phyloP scores from a whole-genome alignment of 352 stramenopile species.

The Globisporangium perplexum region DNA sequence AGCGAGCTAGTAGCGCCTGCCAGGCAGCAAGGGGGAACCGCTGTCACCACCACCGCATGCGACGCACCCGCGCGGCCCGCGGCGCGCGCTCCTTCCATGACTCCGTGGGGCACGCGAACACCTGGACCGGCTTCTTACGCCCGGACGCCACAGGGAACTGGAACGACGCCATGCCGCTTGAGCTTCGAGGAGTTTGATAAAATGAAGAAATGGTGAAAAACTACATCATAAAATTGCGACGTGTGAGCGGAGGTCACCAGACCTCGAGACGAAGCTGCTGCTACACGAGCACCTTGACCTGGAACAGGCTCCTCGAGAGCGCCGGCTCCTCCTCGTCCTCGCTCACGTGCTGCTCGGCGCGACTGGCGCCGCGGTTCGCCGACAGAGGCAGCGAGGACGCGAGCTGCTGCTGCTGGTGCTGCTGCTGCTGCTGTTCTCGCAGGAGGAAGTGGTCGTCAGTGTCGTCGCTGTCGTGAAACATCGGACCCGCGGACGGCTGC shows the following conservation, averaged over 20 bases:
- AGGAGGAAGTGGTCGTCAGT: not conserved
- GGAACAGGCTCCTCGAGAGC: slow-evolving; percentile 39
- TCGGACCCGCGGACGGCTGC: not conserved
- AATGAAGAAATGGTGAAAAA: not conserved
- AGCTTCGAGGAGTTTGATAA: not conserved
- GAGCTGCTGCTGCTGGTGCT: not conserved
- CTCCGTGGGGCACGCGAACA: slow-evolving; percentile 71
- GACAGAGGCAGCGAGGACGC: not conserved
- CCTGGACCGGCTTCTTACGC: slow-evolving; percentile 74
- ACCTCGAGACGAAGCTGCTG: not conserved
- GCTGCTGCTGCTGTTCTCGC: no score
- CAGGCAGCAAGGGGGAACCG: not conserved
- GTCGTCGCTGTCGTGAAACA: not conserved
- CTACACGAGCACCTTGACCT: slow-evolving; percentile 63
- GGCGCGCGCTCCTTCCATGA: slow-evolving; percentile 58
- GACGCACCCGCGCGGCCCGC: slow-evolving; percentile 21
- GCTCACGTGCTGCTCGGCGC: slow-evolving; percentile 15
- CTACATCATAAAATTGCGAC: slow-evolving; percentile 24
- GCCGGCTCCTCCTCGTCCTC: slow-evolving; percentile 18
- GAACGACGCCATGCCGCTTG: slow-evolving; percentile 33
- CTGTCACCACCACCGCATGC: no score
- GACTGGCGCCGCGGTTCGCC: not conserved
- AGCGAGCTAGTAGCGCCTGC: not conserved
- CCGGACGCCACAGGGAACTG: slow-evolving; percentile 69
- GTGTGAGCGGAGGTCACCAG: slow-evolving; percentile 14